Percentiles rank a stretch among this genome's conserved stretches.
Evolutionary conservation across 2,329 filamentous ascomycete genomes (phyloP).

Genomic region (Colletotrichum sp.): DNA sequence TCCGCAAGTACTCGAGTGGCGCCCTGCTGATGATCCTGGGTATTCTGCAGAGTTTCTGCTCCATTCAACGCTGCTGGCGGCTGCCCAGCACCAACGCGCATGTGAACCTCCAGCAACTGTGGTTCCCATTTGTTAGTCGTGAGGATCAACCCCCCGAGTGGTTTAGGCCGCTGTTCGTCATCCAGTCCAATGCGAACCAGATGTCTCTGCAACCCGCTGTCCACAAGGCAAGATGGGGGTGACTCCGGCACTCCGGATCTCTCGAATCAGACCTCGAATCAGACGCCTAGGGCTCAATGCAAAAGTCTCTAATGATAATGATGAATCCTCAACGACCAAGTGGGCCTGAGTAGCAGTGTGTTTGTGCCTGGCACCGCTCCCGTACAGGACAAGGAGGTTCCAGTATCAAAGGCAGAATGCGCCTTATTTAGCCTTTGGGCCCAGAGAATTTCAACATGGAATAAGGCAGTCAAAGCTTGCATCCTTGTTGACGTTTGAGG

Average conservation of each 20-base stretch:
- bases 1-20: not conserved
- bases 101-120: not conserved
- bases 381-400: not conserved
- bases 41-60: not conserved
- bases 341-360: not conserved
- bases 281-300: not conserved
- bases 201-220: not conserved
- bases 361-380: not conserved
- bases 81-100: not conserved
- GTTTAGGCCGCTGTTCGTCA: not conserved
- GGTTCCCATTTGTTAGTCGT: not conserved
- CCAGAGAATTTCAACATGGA: not conserved
- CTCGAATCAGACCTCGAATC: not conserved
- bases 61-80: not conserved
- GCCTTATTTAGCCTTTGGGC: not conserved
- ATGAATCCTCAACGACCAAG: not conserved
- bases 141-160: not conserved
- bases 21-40: conserved; percentile 1
- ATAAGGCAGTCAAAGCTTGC: not conserved
- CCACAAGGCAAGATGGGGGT: not conserved
- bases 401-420: not conserved
- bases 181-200: not conserved
- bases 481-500: not conserved
- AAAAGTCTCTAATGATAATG: not conserved
- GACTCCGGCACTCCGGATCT: not conserved